Conservation (phyloP, 1,284 basidiomycete genomes). For the Boletus sp. region DNA sequence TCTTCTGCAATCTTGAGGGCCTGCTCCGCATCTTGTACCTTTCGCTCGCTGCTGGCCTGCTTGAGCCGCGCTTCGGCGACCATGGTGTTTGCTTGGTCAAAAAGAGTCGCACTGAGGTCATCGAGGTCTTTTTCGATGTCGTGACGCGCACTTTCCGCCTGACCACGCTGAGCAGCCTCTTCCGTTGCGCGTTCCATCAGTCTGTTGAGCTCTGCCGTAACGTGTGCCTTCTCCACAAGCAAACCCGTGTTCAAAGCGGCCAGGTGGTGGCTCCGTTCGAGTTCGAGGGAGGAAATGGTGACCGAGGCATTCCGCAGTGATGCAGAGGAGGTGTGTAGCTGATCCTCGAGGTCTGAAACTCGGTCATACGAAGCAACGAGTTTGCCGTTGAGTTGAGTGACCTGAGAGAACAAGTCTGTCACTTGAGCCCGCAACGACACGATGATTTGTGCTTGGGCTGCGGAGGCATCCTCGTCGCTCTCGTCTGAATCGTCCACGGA, state of each 20-base stretch:
- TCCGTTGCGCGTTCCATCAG: slow-evolving; percentile 94
- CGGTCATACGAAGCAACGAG: slow-evolving; percentile 90
- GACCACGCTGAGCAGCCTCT: slow-evolving; percentile 86
- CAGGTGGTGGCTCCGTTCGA: slow-evolving; percentile 74
- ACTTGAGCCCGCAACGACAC: slow-evolving; percentile 76
- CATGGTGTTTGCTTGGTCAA: slow-evolving; percentile 89
- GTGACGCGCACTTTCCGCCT: slow-evolving; percentile 79
- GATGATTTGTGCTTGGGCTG: slow-evolving; percentile 75
- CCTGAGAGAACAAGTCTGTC: slow-evolving; percentile 83
- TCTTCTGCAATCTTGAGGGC: slow-evolving; percentile 84
- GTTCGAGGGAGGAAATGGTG: slow-evolving; percentile 67
- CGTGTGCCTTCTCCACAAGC: slow-evolving; percentile 88
- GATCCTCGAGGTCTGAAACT: slow-evolving; percentile 90
- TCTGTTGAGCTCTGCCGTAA: slow-evolving; percentile 87
- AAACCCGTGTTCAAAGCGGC: slow-evolving; percentile 83
- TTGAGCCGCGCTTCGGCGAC: slow-evolving; percentile 86
- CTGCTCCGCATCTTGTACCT: slow-evolving; percentile 76
- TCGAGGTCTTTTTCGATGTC: slow-evolving; percentile 90
- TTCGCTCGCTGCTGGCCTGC: slow-evolving; percentile 74
- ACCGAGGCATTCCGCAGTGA: slow-evolving; percentile 55
- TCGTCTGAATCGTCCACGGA: slow-evolving; percentile 11
- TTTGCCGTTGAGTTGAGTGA: slow-evolving; percentile 87
- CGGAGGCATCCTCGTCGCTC: slow-evolving; percentile 36
- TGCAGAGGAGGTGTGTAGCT: slow-evolving; percentile 66
- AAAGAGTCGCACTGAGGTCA: slow-evolving; percentile 86